Evolutionary conservation across 495 filamentous ascomycete species (phyloP), one percentile per base, ranked within the genome.

Genomic region (Trichoderma gamsii): DNA sequence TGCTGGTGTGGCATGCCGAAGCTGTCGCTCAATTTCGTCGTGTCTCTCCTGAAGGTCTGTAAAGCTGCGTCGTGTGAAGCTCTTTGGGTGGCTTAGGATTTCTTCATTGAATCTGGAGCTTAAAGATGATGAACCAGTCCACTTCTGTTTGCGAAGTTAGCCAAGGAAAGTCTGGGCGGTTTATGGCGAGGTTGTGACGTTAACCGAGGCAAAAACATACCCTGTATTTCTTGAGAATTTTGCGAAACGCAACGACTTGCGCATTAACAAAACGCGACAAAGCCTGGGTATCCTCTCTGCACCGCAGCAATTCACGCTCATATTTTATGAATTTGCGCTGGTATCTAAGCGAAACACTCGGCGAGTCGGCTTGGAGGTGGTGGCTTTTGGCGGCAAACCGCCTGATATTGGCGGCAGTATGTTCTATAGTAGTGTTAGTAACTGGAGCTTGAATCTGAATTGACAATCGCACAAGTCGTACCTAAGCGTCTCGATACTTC

Each of bases 191-290:
- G 66, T 38, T 56, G 46, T 51, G 49, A 41, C 68, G 44, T 23
- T 23, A n/a, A 6, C 29, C n/a, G 21, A n/a, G 1, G 9, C 15
- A 41, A 73, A 76, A 51, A 73, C 77, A 51, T 72, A 78, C 79
- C 76, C 78, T 79, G 78, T 92, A 91, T 73, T 92, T 92, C 75
- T 92, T 92, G 67, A 91, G 78, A 6, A 92, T 85, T 76, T 92
- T 92, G 69, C 80, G 81, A 71, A 92, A 90, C 3, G 85, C 89
- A 25, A 84, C 81, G 13, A 85, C 77, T 73, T 92, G 89, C 21
- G 86, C 86, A 64, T 79, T 76, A 27, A 86, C 82, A 67, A 89
- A 92, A 64, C 88, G 84, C 38, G 82, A 79, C 15, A 92, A 76
- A 3, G 79, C 80, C 66, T 81, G 79, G 41, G 88, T 84, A 65